Evolutionary conservation across 495 filamentous ascomycete species (phyloP).

Genomic region (Annulohypoxylon bovei): DNA sequence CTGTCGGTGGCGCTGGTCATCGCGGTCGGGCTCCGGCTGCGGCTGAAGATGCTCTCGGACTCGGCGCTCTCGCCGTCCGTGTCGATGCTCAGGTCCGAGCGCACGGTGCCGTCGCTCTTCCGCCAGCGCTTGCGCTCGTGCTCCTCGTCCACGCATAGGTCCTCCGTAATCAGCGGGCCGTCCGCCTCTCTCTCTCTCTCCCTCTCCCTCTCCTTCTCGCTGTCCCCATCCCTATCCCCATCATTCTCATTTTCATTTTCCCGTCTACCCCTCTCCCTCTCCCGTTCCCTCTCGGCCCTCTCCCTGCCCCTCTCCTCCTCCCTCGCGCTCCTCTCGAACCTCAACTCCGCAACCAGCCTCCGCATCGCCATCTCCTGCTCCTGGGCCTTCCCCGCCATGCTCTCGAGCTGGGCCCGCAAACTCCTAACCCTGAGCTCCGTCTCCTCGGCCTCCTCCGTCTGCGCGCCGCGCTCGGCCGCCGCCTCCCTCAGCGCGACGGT

Average conservation of each 20-base stretch:
- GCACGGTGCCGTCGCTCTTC: conserved; percentile 62
- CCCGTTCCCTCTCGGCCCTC: conserved; percentile 55
- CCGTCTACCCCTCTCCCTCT: conserved; percentile 54
- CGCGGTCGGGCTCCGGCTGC: conserved; percentile 65
- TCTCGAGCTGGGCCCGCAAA: conserved; percentile 79
- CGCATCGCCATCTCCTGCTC: conserved; percentile 73
- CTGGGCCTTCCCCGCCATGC: conserved; percentile 72
- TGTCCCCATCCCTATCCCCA: not conserved
- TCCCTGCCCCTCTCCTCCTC: conserved; percentile 51
- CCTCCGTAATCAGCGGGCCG: conserved; percentile 52
- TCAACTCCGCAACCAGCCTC: conserved; percentile 70
- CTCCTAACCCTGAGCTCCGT: conserved; percentile 71
- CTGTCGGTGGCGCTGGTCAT: conserved; percentile 46
- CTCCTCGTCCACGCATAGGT: conserved; percentile 63
- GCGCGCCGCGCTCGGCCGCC: conserved; percentile 69
- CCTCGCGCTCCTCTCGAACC: conserved; percentile 65
- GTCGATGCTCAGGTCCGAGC: conserved; percentile 54
- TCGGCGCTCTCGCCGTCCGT: conserved; percentile 64
- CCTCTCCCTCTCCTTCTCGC: not conserved
- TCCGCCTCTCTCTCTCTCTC: conserved; percentile 58
- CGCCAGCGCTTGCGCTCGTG: conserved; percentile 61
- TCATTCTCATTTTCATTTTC: conserved; percentile 30
- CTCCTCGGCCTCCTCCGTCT: conserved; percentile 78
- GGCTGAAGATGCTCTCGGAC: conserved; percentile 71
- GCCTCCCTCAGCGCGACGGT: conserved; percentile 67